Evolutionary conservation across 2,329 filamentous ascomycete genomes (phyloP).

Genomic region (Fusarium mexicanum): DNA sequence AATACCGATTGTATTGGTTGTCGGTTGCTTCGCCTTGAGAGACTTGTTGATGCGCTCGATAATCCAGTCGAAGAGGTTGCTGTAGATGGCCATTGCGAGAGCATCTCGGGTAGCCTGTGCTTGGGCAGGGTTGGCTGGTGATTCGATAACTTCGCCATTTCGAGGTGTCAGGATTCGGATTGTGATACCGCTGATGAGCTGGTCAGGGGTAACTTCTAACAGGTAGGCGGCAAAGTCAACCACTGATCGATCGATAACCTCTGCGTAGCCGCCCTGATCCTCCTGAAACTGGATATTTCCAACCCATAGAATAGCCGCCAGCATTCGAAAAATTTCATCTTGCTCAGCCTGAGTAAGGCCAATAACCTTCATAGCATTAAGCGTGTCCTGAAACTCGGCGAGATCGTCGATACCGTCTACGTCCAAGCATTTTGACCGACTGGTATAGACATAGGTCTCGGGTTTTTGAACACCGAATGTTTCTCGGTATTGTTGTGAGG

Average conservation of each 20-base stretch:
- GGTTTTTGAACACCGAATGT: constrained; percentile 92
- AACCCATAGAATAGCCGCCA: constrained; percentile 90
- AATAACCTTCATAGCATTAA: constrained; percentile 95
- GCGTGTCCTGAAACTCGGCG: constrained; percentile 86
- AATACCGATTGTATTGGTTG: constrained; percentile 91
- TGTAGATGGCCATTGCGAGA: constrained; percentile 93
- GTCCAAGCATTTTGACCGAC: constrained; percentile 91
- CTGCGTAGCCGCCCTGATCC: constrained; percentile 88
- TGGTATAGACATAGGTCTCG: constrained; percentile 93
- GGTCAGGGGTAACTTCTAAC: constrained; percentile 82
- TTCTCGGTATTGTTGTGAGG: constrained; percentile 85
- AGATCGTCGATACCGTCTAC: constrained; percentile 94
- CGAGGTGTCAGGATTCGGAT: constrained; percentile 82
- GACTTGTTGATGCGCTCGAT: constrained; percentile 91
- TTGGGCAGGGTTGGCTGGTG: constrained; percentile 86
- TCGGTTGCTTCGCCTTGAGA: constrained; percentile 77
- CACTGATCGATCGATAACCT: constrained; percentile 87
- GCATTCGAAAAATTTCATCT: constrained; percentile 95
- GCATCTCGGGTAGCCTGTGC: constrained; percentile 89
- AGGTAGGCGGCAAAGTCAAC: constrained; percentile 95
- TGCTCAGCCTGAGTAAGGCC: constrained; percentile 89
- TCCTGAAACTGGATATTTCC: constrained; percentile 93
- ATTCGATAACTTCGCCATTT: constrained; percentile 73
- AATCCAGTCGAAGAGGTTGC: constrained; percentile 99
- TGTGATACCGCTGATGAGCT: constrained; percentile 87